Conservation (phyloP, 2,329 filamentous ascomycete species). For the Stemphylium lycopersici region DNA sequence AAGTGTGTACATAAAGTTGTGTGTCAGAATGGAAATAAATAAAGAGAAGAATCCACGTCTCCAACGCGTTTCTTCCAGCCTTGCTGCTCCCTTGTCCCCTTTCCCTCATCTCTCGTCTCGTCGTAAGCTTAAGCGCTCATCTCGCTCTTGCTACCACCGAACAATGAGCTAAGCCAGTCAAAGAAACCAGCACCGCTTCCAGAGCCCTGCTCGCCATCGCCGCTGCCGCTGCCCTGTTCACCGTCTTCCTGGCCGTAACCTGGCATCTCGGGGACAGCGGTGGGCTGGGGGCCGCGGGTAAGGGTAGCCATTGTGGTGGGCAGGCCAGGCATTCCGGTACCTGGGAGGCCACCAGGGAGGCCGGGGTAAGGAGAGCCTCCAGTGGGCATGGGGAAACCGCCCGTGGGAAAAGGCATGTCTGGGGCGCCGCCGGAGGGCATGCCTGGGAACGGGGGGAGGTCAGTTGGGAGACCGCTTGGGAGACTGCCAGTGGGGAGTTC, state of each 20-base stretch:
- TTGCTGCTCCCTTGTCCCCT: neutral
- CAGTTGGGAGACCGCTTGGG: neutral
- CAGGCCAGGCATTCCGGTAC: neutral
- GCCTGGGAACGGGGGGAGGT: neutral
- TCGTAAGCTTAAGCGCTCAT: neutral
- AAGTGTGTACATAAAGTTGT: too few species aligned
- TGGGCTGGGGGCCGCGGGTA: conserved; percentile 21
- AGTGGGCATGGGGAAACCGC: conserved; percentile 4
- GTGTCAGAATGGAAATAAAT: too few species aligned
- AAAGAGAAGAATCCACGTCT: too few species aligned
- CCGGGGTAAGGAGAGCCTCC: conserved; percentile 3
- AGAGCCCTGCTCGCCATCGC: neutral
- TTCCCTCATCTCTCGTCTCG: neutral
- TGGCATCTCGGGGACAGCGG: conserved; percentile 8
- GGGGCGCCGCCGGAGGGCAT: neutral
- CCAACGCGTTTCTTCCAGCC: neutral
- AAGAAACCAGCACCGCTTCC: conserved; percentile 5
- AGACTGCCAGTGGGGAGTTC: neutral
- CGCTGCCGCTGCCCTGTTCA: conserved; percentile 1
- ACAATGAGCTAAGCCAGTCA: conserved; percentile 12
- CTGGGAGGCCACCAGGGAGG: neutral
- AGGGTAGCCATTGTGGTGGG: conserved; percentile 15
- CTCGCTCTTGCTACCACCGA: conserved; percentile 9
- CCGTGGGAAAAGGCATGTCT: neutral
- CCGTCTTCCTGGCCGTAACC: neutral